Base-by-base conservation (phyloP, 2,329 filamentous ascomycete genomes). In the Nothophoma quercina region DNA sequence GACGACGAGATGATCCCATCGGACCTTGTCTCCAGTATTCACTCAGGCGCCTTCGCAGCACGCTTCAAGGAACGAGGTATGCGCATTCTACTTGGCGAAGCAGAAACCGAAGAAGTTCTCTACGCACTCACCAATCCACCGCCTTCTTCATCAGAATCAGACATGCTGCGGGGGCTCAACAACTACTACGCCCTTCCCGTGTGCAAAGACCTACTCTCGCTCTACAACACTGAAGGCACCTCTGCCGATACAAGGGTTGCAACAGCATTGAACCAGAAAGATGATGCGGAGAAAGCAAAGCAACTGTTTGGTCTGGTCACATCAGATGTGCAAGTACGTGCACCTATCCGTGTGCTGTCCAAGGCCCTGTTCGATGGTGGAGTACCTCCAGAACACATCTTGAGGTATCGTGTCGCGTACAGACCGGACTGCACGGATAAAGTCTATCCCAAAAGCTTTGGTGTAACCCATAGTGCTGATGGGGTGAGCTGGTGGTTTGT, bases 281-380 rank as follows among this genome's bases (percentile, higher is more conserved):
- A 40, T 7, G 41, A 51, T 7, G 2, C 18, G 2, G 41, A 51
- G 18, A 51, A 45, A 35, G 40, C 48, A 2, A 39, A 40, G 19
- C 40, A 22, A 29, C 34, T 51, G 9, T 51, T 51, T 19, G 48
- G 48, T 6, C 21, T 51, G 22, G 45, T 51, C 15, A 51, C 48
- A 1, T 51, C 48, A 25, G 48, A 51, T n/a, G 48, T 51, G 13
- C 48, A 51, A 18, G 48, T 51, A 7, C 48, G 48, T 23, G 48
- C 48, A 3, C 48, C 48, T 15, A 45, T 51, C 10, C 48, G 48
- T 10, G 34, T 51, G 3, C 35, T 51, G 12, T 45, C 48, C 1
- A 51, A 45, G 12, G 48, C 48, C 7, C 29, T 51, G 7, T 51
- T 40, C 22, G 28, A 45, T 25, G 48, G 48, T 2, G 48, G 48